Conservation (phyloP, 1,284 basidiomycete genomes). For the Chalciporus piperatoides region DNA sequence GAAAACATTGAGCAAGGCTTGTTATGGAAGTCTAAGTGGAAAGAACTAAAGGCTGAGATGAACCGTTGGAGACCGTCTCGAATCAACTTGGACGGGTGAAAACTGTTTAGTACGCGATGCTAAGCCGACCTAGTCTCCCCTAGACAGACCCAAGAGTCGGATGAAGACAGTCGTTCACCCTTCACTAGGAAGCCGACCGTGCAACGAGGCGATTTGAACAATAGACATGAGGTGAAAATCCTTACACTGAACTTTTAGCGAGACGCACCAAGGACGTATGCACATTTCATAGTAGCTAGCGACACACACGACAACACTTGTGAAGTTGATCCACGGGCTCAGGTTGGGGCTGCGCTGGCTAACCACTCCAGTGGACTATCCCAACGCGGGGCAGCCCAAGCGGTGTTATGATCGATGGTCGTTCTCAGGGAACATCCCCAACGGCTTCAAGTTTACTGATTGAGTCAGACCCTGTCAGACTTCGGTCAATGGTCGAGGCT, state of each 20-base stretch:
- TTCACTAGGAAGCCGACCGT: no score
- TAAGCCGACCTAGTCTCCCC: no score
- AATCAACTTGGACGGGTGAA: background rate
- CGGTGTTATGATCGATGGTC: no score
- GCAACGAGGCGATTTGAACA: slow-evolving; percentile 2
- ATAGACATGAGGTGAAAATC: background rate
- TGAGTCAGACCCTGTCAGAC: no score
- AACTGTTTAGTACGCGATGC: background rate
- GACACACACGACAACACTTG: background rate
- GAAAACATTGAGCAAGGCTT: slow-evolving; percentile 38
- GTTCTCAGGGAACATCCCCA: no score
- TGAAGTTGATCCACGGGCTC: background rate
- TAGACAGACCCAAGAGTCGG: no score
- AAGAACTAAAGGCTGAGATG: background rate
- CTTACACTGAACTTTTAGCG: background rate
- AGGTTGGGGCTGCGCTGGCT: no score
- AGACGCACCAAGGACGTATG: background rate
- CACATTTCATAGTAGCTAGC: background rate
- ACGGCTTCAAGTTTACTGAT: no score
- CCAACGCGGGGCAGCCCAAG: background rate
- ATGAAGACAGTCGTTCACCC: no score
- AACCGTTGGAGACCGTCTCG: background rate
- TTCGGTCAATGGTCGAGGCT: background rate
- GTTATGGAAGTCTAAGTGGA: slow-evolving; percentile 12
- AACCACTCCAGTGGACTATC: background rate